Evolutionary conservation across 73 alveolate species (phyloP).

Genomic region (Symbiodinium pilosum): DNA sequence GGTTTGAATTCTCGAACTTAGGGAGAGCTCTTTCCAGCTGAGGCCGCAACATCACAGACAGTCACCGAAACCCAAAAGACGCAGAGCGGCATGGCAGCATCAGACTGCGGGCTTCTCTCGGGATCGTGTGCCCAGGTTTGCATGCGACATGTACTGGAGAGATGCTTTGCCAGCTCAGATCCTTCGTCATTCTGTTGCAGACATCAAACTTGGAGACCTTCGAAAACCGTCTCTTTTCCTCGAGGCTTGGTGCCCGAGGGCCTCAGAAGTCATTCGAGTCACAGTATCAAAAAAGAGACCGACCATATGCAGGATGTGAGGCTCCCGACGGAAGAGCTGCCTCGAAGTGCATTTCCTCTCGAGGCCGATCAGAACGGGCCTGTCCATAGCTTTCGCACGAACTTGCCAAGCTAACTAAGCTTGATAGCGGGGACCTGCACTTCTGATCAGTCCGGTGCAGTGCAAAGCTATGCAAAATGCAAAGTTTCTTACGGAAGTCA

Average conservation of each 20-base stretch:
- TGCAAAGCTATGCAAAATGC: too few relatives aligned
- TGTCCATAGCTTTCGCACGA: too few relatives aligned
- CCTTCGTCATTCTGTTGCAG: slow-evolving; percentile 46
- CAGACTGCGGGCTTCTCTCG: too few relatives aligned
- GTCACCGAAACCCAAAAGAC: background rate
- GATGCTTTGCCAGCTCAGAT: background rate
- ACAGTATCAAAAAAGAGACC: too few relatives aligned
- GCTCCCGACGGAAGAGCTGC: slow-evolving; percentile 59
- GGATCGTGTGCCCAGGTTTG: too few relatives aligned
- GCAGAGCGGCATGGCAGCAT: background rate
- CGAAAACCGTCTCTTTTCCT: slow-evolving; percentile 40
- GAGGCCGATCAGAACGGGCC: slow-evolving; percentile 15
- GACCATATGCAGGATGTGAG: slow-evolving; percentile 42
- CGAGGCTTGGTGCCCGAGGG: slow-evolving; percentile 23
- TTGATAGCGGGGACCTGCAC: too few relatives aligned
- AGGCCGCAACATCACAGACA: background rate
- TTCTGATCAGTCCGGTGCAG: too few relatives aligned
- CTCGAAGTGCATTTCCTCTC: slow-evolving; percentile 17
- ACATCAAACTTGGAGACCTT: background rate
- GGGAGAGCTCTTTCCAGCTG: background rate
- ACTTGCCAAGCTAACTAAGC: too few relatives aligned
- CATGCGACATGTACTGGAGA: background rate
- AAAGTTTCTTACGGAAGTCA: too few relatives aligned
- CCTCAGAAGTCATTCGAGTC: too few relatives aligned
- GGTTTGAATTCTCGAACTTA: too few relatives aligned